phyloP scores from a whole-genome alignment of 2,329 filamentous ascomycete species.

The Aureobasidium namibiae region DNA sequence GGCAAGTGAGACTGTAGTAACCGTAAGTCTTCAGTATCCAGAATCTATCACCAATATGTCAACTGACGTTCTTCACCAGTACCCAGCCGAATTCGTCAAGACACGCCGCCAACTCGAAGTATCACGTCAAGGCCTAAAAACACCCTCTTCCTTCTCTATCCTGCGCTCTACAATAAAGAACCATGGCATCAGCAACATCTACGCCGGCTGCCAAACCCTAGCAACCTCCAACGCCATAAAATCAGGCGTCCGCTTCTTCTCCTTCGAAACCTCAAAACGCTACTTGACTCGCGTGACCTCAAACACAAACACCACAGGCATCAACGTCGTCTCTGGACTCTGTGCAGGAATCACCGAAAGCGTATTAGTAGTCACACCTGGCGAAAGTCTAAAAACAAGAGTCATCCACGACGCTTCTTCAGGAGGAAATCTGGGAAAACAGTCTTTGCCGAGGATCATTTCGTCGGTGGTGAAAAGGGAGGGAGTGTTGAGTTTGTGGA shows the following conservation, averaged over 20 bases:
- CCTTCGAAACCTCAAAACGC: slow-evolving; percentile 18
- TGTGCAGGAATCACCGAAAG: slow-evolving; percentile 20
- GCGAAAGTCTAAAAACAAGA: slow-evolving; percentile 23
- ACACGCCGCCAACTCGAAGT: slow-evolving; percentile 13
- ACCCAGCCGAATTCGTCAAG: slow-evolving; percentile 15
- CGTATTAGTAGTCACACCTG: slow-evolving; percentile 22
- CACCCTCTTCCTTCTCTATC: slow-evolving; percentile 7
- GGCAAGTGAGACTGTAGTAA: slow-evolving; percentile 11
- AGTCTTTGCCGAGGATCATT: slow-evolving; percentile 3
- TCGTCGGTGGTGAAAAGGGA: slow-evolving; percentile 12
- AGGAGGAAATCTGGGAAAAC: slow-evolving; percentile 3
- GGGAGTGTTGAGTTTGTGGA: slow-evolving; percentile 17
- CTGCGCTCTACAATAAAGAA: slow-evolving; percentile 3
- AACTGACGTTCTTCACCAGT: neutral
- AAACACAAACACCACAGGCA: slow-evolving; percentile 13
- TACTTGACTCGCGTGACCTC: slow-evolving; percentile 9
- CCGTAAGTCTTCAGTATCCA: slow-evolving; percentile 2
- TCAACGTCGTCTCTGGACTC: slow-evolving; percentile 20
- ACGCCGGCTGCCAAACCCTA: slow-evolving; percentile 8
- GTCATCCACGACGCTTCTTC: slow-evolving; percentile 20
- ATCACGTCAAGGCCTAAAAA: neutral
- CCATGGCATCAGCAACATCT: slow-evolving; percentile 1
- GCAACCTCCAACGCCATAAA: slow-evolving; percentile 11
- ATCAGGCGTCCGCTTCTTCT: slow-evolving; percentile 21
- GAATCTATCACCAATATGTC: too few species aligned